A percentile compares a stretch with the other conserved stretches of the same genome.
Evolutionary conservation across 2,329 filamentous ascomycete genomes (phyloP).

Genomic region (Pseudogymnoascus sp.): DNA sequence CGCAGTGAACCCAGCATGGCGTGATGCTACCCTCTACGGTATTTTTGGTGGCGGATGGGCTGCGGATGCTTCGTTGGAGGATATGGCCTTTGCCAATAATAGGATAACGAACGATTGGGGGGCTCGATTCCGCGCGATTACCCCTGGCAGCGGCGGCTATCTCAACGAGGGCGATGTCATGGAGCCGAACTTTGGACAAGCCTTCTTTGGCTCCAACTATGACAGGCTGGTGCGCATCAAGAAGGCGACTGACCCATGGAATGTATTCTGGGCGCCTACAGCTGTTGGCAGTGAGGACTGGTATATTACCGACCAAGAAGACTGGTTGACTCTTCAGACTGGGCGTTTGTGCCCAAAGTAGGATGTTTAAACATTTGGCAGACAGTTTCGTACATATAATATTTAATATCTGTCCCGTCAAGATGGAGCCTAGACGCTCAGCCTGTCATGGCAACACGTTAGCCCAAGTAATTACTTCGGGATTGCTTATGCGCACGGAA

Average conservation of each 20-base stretch:
- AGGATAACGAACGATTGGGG: slow-evolving; percentile 27
- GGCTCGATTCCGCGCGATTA: slow-evolving; percentile 27
- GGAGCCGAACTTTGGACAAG: slow-evolving; percentile 34
- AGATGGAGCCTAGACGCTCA: background rate
- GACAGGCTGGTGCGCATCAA: slow-evolving; percentile 15
- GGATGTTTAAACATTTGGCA: background rate
- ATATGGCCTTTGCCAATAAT: slow-evolving; percentile 21
- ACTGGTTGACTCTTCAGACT: background rate
- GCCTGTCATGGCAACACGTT: background rate
- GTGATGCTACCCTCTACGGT: slow-evolving; percentile 10
- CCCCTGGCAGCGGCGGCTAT: slow-evolving; percentile 37
- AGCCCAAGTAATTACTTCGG: background rate
- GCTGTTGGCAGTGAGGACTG: slow-evolving; percentile 15
- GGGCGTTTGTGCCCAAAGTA: background rate
- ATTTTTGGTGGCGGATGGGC: slow-evolving; percentile 13
- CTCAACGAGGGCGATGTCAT: slow-evolving; percentile 43
- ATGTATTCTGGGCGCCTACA: slow-evolving; percentile 15
- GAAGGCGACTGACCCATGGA: slow-evolving; percentile 14
- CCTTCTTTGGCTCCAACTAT: slow-evolving; percentile 35
- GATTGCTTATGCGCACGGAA: background rate
- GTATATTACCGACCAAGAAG: slow-evolving; percentile 2
- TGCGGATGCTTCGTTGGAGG: slow-evolving; percentile 16
- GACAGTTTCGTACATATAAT: slow-evolving; percentile 1
- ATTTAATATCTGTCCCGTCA: background rate
- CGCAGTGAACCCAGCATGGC: slow-evolving; percentile 17